Evolutionary conservation across 2,329 filamentous ascomycete species (phyloP), one percentile per base, ranked within the genome.

Genomic region (Xylogone sp.): DNA sequence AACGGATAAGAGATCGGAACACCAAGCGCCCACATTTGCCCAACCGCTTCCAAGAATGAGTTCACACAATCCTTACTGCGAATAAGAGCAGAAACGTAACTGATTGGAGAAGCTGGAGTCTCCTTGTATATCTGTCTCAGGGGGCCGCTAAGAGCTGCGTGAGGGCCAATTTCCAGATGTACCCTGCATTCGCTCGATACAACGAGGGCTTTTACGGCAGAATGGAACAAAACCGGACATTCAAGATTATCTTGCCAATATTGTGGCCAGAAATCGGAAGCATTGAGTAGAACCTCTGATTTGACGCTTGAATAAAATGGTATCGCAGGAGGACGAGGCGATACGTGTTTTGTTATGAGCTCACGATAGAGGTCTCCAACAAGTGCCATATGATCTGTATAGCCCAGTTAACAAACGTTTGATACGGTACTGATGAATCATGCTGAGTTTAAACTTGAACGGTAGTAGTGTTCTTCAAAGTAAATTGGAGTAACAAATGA

Each of bases 41-140:
- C 53, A 12, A 74, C 73, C 1, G 74, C 63, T 22, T 75, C 72
- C 39, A 75, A 62, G 1, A 73, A 69, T 0, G 69, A 65, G 13
- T 72, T 68, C 1, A 74, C 72, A 1, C 73, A 71, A 42, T 77
- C 69, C 75, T 21, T 79, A 75, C 4, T 76, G 61, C 4, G n/a
- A n/a, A n/a, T n/a, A n/a, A 86, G 73, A 0, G 70, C 69, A 68
- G 10, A 27, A 12, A 20, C 43, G 42, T 60, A 59, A 22, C 49
- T 43, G 34, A 45, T 21, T 22, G 21, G 16, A 16, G n/a, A 71
- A 61, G 53, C 71, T 69, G 3, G 62, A 60, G 56, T 74, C 9
- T 46, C 47, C 59, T 57, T 49, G 4, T n/a, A n/a, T n/a, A 61
- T 57, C 21, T 66, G 55, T 0, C 45, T 44, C 13, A 66, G 54